phyloP scores from a whole-genome alignment of 768 basidiomycete species.

The Brasilioporus rufonigricans region DNA sequence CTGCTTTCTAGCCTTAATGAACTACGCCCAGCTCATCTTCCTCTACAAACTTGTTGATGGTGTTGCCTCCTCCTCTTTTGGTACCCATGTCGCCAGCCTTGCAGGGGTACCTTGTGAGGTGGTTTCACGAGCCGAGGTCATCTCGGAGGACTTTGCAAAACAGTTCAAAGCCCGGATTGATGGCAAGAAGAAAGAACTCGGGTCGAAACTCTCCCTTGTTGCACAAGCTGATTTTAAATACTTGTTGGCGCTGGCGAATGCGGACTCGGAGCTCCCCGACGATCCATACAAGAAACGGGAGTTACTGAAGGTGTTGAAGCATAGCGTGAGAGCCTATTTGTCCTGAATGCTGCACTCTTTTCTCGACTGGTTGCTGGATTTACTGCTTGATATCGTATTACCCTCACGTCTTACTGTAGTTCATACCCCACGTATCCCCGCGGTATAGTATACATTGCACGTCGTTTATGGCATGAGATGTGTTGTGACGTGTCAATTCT shows the following conservation, averaged over 20 bases:
- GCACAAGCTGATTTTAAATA: conserved; percentile 91
- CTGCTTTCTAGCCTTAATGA: neutral
- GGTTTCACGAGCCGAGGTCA: conserved; percentile 82
- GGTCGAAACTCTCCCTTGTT: conserved; percentile 66
- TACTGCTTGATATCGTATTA: conserved; percentile 1
- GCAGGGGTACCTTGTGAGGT: conserved; percentile 88
- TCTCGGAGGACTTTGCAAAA: conserved; percentile 83
- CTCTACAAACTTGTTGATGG: conserved; percentile 92
- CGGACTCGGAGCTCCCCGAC: conserved; percentile 49
- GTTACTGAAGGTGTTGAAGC: conserved; percentile 54
- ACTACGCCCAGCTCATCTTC: conserved; percentile 69
- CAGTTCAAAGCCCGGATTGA: conserved; percentile 83
- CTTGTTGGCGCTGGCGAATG: conserved; percentile 60
- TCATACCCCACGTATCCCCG: conserved; percentile 6
- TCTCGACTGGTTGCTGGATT: conserved; percentile 11
- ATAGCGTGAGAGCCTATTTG: conserved; percentile 32
- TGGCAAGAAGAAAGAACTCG: conserved; percentile 48
- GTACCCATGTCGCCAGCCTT: conserved; percentile 91
- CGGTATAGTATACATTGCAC: neutral
- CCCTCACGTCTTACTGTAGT: conserved; percentile 1
- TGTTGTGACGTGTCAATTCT: neutral
- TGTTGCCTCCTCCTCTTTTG: conserved; percentile 85
- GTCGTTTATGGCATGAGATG: neutral
- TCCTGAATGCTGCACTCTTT: conserved; percentile 7
- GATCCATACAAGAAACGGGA: conserved; percentile 52